Conservation (phyloP, 768 basidiomycete genomes). For the Suillus placidus region DNA sequence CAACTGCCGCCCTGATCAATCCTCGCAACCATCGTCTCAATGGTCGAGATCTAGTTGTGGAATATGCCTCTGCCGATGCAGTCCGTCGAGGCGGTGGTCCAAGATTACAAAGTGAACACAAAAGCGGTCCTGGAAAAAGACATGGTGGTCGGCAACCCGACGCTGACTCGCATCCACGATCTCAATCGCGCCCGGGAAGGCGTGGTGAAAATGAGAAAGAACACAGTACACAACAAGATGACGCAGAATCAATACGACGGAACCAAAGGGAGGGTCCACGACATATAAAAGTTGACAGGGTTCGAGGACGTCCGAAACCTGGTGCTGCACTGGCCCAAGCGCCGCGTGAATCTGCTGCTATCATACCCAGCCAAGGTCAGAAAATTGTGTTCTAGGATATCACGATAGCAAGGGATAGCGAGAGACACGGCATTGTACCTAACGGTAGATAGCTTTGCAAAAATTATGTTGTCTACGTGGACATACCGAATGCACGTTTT, state of each 20-base stretch:
- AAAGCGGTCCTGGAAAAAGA: constrained; percentile 11
- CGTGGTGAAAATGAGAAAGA: constrained; percentile 10
- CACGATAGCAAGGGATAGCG: background rate
- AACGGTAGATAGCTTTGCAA: constrained; percentile 1
- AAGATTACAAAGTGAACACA: constrained; percentile 25
- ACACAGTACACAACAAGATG: constrained; percentile 11
- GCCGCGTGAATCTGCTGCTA: constrained; percentile 74
- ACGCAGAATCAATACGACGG: constrained; percentile 10
- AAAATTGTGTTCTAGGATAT: constrained; percentile 66
- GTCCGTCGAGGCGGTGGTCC: constrained; percentile 73
- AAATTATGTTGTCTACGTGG: constrained; percentile 1
- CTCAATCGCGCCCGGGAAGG: constrained; percentile 8
- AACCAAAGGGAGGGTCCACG: constrained; percentile 17
- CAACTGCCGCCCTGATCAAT: constrained; percentile 82
- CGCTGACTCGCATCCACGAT: constrained; percentile 9
- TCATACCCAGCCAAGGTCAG: constrained; percentile 63
- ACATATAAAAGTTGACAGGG: constrained; percentile 25
- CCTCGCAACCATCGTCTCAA: constrained; percentile 82
- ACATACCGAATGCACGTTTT: background rate
- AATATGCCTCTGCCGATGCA: constrained; percentile 88
- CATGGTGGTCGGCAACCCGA: constrained; percentile 14
- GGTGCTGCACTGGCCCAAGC: constrained; percentile 82
- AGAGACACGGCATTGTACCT: background rate
- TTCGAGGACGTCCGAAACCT: constrained; percentile 58
- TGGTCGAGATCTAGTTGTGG: constrained; percentile 83